Evolutionary conservation across 179 eudicot species (phyloP).

Genomic region (Pouteria campechiana): DNA sequence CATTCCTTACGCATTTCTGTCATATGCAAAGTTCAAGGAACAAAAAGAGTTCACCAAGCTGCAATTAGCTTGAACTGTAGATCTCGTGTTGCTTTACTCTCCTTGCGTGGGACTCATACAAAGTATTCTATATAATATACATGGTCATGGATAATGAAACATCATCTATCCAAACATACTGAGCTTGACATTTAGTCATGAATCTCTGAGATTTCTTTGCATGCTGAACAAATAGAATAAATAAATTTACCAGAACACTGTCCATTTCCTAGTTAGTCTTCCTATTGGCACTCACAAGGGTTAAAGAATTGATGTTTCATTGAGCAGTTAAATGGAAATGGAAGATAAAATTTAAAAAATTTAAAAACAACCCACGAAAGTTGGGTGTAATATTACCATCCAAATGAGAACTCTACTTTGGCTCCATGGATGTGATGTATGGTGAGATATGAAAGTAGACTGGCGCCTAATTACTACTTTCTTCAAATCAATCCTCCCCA

Average conservation of each 20-base stretch:
- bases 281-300: background rate
- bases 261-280: background rate
- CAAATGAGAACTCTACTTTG: conserved; percentile 51
- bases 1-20: too few relatives aligned
- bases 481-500: conserved; percentile 10
- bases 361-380: too few relatives aligned
- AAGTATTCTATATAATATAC: too few relatives aligned
- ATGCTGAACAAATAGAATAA: too few relatives aligned
- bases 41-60: too few relatives aligned
- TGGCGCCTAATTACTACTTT: conserved; percentile 38
- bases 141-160: too few relatives aligned
- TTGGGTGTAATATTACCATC: conserved; percentile 52
- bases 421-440: conserved; percentile 70
- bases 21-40: too few relatives aligned
- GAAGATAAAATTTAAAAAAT: background rate
- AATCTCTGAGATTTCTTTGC: too few relatives aligned
- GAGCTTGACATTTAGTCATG: too few relatives aligned
- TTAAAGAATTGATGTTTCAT: background rate
- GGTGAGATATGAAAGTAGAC: conserved; percentile 34
- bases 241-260: background rate
- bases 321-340: background rate
- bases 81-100: background rate
- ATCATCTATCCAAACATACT: too few relatives aligned
- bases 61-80: conserved; percentile 4
- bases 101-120: too few relatives aligned